Base-by-base conservation (phyloP, 352 stramenopile genomes). In the Phytopythium oedochilum region DNA sequence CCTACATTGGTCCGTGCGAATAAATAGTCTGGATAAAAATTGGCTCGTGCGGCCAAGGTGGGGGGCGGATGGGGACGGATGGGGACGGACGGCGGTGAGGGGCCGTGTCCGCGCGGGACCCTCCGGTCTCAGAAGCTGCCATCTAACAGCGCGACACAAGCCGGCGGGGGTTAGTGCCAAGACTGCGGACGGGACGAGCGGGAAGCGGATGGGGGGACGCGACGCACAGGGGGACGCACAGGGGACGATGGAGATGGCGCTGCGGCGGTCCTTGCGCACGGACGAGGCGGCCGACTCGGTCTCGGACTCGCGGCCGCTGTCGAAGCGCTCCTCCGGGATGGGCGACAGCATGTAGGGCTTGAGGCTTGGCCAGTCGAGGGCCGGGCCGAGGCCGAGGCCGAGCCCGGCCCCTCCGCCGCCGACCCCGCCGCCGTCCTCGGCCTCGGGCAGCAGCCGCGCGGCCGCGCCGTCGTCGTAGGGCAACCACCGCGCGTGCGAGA, bases 401-500 rank as follows among this genome's bases (percentile, higher is more conserved):
- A n/a, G n/a, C n/a, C n/a, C n/a, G n/a, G n/a, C n/a, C n/a, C 43
- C 31, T 2, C 20, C 58, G 1, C 31, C 28, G 53, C 49, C 50
- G 10, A 59, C 65, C 34, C 63, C 29, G 28, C 75, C 65, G 23
- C 64, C 61, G 32, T 75, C 64, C 17, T 26, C 38, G 7, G 6
- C 7, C 0, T 44, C 38, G 2, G 56, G 63, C 39, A 70, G 59
- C 23, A 75, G 52, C 14, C 55, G 47, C 8, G 52, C 54, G 8
- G 73, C 55, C 28, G 28, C 32, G 17, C 25, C 31, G 29, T 53
- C 46, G 3, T 87, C 75, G 61, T 81, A 87, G 25, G 64, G 67
- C 43, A 88, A 55, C 80, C 80, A 90, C 17, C 80, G 77, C 61
- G 72, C 76, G 46, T 88, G 80, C 28, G 80, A 84, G 44, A 76